Percentiles rank a stretch among this genome's conserved stretches.
These are phyloP conservation scores for Leptodermis oblonga DNA, from an alignment of 257 asterid species.

Conservation along the genomic window DNA sequence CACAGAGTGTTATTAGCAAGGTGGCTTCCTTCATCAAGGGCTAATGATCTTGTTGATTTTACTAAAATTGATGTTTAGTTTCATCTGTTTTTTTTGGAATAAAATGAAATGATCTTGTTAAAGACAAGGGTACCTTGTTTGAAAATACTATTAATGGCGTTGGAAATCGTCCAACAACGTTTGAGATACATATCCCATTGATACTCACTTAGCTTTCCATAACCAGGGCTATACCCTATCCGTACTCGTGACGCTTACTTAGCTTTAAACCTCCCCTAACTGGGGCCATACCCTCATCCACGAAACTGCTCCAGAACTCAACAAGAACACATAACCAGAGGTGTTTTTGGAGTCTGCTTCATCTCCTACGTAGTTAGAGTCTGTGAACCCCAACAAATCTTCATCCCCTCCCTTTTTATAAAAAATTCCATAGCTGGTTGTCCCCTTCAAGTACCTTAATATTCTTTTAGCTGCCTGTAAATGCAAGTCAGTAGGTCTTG, in stretches of 20 bases:
- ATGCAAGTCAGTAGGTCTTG: background rate
- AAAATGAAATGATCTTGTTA: too few species aligned
- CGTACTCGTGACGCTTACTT: too few species aligned
- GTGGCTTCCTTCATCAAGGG: background rate
- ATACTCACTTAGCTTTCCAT: too few species aligned
- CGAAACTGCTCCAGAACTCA: background rate
- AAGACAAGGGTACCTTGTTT: too few species aligned
- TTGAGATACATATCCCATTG: too few species aligned
- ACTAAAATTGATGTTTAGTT: too few species aligned
- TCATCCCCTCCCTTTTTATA: background rate
- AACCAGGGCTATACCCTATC: too few species aligned
- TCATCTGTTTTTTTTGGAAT: too few species aligned
- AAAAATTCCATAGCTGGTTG: background rate
- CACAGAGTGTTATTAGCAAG: background rate
- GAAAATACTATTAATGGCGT: too few species aligned
- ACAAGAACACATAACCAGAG: background rate
- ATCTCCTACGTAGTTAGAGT: background rate
- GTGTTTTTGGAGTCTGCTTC: background rate
- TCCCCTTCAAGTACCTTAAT: background rate
- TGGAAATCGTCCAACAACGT: too few species aligned
- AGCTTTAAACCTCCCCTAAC: too few species aligned
- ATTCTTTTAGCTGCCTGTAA: background rate
- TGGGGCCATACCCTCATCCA: too few species aligned
- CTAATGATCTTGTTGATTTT: background rate
- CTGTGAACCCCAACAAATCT: background rate